phyloP scores from a whole-genome alignment of 2,329 filamentous ascomycete species.

The Fusarium sp. region DNA sequence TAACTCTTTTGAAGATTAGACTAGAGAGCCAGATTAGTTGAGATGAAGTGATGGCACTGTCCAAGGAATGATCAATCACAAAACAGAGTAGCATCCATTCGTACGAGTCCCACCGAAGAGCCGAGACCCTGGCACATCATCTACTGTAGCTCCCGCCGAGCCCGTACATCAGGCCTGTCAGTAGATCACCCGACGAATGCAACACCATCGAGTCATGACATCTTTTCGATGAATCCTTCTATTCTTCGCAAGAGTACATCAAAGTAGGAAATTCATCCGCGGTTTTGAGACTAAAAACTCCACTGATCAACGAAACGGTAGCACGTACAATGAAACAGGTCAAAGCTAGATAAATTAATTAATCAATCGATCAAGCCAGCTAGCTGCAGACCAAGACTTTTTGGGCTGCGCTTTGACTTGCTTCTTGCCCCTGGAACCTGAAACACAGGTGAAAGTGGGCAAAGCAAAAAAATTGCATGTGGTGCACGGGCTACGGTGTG shows the following conservation, averaged over 20 bases:
- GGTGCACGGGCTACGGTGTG: slow-evolving; percentile 1
- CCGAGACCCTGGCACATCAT: background rate
- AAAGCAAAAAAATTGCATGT: background rate
- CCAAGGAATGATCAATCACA: background rate
- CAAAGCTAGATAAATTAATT: background rate
- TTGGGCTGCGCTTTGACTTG: slow-evolving; percentile 19
- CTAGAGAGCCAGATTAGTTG: background rate
- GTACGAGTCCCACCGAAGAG: background rate
- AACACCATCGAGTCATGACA: background rate
- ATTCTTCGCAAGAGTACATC: slow-evolving; percentile 14
- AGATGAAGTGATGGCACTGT: slow-evolving; percentile 11
- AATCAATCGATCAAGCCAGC: background rate
- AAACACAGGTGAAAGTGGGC: slow-evolving; percentile 19
- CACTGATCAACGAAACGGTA: slow-evolving; percentile 28
- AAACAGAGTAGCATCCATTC: background rate
- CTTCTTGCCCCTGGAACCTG: slow-evolving; percentile 14
- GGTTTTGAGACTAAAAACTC: background rate
- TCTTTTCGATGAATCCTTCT: background rate
- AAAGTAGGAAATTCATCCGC: slow-evolving; percentile 21
- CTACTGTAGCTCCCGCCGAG: background rate
- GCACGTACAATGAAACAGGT: slow-evolving; percentile 16
- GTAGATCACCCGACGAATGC: background rate
- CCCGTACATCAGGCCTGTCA: background rate
- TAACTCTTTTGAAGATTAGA: slow-evolving; percentile 9
- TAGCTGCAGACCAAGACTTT: background rate